A percentile compares a stretch with the other conserved stretches of the same genome.
Evolutionary conservation across 441 rosid species (phyloP).

Genomic region (Erodium chrysanthum): DNA sequence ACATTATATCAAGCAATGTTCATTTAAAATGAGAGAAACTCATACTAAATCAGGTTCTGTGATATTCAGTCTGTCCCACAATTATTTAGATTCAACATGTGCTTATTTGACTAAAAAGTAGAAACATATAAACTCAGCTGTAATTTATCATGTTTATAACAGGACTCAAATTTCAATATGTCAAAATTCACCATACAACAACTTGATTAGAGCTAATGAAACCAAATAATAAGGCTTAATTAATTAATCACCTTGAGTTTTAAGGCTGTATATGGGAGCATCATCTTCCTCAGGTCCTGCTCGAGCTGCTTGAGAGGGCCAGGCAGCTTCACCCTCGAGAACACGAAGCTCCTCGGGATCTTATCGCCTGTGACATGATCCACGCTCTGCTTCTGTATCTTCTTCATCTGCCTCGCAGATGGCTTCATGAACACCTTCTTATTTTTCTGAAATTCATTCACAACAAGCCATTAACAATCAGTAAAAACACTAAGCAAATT

Average conservation of each 20-base stretch:
- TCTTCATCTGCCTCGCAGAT: slow-evolving; percentile 36
- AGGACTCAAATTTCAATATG: background rate
- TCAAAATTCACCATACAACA: background rate
- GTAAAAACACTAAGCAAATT: background rate
- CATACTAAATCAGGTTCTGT: background rate
- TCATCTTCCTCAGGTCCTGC: slow-evolving; percentile 77
- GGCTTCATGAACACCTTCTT: slow-evolving; percentile 51
- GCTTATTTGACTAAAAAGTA: background rate
- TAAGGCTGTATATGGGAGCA: slow-evolving; percentile 94
- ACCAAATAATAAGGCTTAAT: background rate
- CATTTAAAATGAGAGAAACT: background rate
- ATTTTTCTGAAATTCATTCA: slow-evolving; percentile 29
- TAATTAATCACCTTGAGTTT: slow-evolving; percentile 46
- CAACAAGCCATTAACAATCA: background rate
- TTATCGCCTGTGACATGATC: slow-evolving; percentile 77
- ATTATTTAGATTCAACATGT: background rate
- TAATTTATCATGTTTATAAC: background rate
- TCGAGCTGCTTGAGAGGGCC: slow-evolving; percentile 62
- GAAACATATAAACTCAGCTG: background rate
- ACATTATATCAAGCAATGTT: background rate
- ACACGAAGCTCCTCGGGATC: slow-evolving; percentile 78
- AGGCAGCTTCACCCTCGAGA: slow-evolving; percentile 77
- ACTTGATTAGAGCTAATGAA: background rate
- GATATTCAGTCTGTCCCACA: background rate
- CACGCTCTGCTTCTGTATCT: slow-evolving; percentile 36